Evolutionary conservation across 2,329 filamentous ascomycete species (phyloP).

Genomic region (Cladosporium oxysporum): DNA sequence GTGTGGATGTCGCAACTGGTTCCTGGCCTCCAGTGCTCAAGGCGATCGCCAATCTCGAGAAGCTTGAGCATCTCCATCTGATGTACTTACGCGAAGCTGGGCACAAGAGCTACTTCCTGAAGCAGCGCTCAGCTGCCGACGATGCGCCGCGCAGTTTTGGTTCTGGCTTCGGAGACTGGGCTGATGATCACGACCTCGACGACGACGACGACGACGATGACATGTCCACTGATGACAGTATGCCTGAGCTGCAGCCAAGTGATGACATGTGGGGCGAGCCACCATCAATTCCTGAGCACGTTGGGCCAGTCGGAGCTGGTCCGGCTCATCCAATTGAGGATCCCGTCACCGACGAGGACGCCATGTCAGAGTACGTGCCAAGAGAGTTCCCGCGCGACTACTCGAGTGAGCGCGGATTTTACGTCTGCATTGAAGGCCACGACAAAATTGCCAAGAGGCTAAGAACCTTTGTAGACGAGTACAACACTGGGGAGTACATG

Average conservation of each 20-base stretch:
- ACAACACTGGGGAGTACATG: constrained; percentile 26
- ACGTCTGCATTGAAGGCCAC: constrained; percentile 25
- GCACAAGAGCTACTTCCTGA: constrained; percentile 31
- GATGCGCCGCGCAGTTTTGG: neutral
- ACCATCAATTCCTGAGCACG: neutral
- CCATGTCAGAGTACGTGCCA: constrained; percentile 9
- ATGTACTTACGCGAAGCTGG: constrained; percentile 28
- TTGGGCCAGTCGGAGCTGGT: neutral
- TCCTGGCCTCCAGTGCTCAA: constrained; percentile 32
- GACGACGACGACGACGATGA: constrained; percentile 6
- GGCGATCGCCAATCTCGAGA: constrained; percentile 26
- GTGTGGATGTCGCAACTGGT: constrained; percentile 27
- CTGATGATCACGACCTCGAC: neutral
- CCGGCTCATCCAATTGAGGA: neutral
- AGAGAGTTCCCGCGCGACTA: neutral
- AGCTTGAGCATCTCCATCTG: constrained; percentile 33
- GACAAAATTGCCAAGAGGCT: constrained; percentile 26
- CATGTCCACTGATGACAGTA: constrained; percentile 1
- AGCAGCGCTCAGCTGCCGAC: constrained; percentile 24
- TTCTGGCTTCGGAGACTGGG: neutral
- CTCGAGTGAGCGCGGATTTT: constrained; percentile 26
- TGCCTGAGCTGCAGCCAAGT: constrained; percentile 23
- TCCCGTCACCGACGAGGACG: neutral
- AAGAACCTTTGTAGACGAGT: constrained; percentile 28
- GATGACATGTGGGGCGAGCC: constrained; percentile 1